Conservation (phyloP, 257 asterid species). For the Linderniella brevidens region DNA sequence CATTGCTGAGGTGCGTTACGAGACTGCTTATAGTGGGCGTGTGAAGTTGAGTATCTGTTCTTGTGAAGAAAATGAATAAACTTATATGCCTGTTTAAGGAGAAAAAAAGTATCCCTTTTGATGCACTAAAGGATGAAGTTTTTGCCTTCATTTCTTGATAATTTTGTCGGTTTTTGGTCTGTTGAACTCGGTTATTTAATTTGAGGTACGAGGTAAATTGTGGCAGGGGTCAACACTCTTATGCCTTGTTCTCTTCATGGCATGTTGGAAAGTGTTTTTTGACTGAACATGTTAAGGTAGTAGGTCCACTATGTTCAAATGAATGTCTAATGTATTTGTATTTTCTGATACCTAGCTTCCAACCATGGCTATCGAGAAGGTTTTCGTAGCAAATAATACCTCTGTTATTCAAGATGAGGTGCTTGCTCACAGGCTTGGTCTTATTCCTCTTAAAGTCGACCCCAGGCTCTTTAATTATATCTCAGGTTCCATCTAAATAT, state of each 20-base stretch:
- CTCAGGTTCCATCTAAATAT: constrained; percentile 40
- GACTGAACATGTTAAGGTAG: no score
- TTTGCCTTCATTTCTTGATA: no score
- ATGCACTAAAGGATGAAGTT: no score
- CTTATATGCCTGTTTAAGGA: neutral
- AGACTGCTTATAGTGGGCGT: neutral
- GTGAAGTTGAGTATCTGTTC: neutral
- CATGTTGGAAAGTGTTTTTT: no score
- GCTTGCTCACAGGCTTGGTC: constrained; percentile 88
- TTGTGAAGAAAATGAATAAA: neutral
- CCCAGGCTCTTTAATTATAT: constrained; percentile 65
- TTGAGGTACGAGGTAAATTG: no score
- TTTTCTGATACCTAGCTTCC: constrained; percentile 42
- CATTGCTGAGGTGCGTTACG: constrained; percentile 52
- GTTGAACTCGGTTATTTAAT: no score
- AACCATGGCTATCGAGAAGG: constrained; percentile 92
- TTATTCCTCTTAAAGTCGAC: constrained; percentile 71
- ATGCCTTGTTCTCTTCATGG: neutral
- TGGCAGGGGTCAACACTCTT: no score
- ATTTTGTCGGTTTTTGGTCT: no score
- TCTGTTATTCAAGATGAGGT: constrained; percentile 94
- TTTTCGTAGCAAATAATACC: constrained; percentile 80
- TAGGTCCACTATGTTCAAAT: no score
- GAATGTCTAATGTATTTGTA: neutral
- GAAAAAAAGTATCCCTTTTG: no score